phyloP scores from a whole-genome alignment of 805 yeast genomes.

The Metschnikowia picachoensis region DNA sequence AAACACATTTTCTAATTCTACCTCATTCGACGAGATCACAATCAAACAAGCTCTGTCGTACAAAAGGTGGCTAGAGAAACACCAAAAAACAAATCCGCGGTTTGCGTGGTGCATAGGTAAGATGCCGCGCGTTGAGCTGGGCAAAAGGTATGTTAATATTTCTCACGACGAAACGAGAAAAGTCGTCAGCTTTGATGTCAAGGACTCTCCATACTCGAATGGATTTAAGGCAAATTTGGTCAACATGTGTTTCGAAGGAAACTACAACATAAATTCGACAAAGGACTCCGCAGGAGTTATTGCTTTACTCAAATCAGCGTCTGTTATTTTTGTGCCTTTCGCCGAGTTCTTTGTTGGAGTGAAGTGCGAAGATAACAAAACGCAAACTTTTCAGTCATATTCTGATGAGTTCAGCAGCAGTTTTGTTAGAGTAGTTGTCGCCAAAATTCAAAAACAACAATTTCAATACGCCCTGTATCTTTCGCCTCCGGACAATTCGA shows the following conservation, averaged over 20 bases:
- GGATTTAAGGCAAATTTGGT: constrained; percentile 37
- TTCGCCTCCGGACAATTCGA: neutral
- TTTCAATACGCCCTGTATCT: constrained; percentile 8
- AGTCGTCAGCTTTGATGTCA: constrained; percentile 31
- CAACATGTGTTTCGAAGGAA: constrained; percentile 24
- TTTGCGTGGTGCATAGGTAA: constrained; percentile 8
- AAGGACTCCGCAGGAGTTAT: neutral
- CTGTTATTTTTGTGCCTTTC: constrained; percentile 9
- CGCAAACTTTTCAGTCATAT: constrained; percentile 2
- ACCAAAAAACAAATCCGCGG: neutral
- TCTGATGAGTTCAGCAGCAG: constrained; percentile 14
- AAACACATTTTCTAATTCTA: constrained; percentile 46
- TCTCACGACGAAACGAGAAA: constrained; percentile 29
- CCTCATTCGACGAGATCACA: constrained; percentile 58
- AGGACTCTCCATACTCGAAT: constrained; percentile 33
- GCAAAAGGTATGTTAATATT: constrained; percentile 43
- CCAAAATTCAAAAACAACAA: constrained; percentile 6
- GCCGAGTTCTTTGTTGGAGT: constrained; percentile 8
- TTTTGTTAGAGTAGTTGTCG: constrained; percentile 6
- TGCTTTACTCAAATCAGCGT: neutral
- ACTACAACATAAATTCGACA: constrained; percentile 7
- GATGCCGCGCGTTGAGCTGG: constrained; percentile 28
- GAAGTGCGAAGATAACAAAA: neutral
- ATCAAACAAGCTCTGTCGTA: constrained; percentile 29
- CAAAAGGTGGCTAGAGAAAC: constrained; percentile 20